Evolutionary conservation across 495 filamentous ascomycete genomes (phyloP).

Genomic region (Talaromyces ruber): DNA sequence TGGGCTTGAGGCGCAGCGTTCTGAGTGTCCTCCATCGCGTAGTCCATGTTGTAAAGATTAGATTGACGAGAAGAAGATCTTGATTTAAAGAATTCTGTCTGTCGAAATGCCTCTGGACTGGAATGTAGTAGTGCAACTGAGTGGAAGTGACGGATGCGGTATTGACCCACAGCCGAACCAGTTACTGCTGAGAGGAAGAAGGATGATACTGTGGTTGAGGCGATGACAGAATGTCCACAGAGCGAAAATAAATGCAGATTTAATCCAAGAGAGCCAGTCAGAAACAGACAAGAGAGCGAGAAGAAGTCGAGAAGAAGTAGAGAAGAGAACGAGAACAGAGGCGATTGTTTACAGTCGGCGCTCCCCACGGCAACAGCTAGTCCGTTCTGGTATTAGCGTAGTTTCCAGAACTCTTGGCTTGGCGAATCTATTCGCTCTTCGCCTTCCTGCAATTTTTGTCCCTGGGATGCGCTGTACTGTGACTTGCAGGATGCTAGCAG

Average conservation of each 20-base stretch:
- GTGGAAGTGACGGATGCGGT: slow-evolving; percentile 2
- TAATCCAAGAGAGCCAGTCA: not conserved
- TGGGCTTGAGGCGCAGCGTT: slow-evolving; percentile 58
- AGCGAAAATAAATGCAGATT: not conserved
- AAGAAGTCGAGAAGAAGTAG: not conserved
- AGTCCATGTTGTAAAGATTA: slow-evolving; percentile 42
- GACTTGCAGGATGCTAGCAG: not conserved
- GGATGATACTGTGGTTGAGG: not conserved
- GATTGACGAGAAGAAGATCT: not conserved
- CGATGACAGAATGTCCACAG: not conserved
- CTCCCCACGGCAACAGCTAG: slow-evolving; percentile 7
- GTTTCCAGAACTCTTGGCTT: not conserved
- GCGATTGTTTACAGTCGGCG: slow-evolving; percentile 10
- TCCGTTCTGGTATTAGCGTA: not conserved
- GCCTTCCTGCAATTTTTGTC: not conserved
- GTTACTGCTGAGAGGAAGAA: not conserved
- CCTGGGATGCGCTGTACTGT: not conserved
- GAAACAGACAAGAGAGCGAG: not conserved
- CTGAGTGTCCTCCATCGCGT: slow-evolving; percentile 61
- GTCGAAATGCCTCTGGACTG: not conserved
- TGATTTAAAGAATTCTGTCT: not conserved
- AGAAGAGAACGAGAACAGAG: not conserved
- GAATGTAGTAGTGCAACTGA: slow-evolving; percentile 1
- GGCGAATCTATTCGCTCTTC: not conserved
- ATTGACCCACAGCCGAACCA: not conserved